Evolutionary conservation across 2,329 filamentous ascomycete genomes (phyloP), one percentile per base, ranked within the genome.

Genomic region (Fusarium falciforme): DNA sequence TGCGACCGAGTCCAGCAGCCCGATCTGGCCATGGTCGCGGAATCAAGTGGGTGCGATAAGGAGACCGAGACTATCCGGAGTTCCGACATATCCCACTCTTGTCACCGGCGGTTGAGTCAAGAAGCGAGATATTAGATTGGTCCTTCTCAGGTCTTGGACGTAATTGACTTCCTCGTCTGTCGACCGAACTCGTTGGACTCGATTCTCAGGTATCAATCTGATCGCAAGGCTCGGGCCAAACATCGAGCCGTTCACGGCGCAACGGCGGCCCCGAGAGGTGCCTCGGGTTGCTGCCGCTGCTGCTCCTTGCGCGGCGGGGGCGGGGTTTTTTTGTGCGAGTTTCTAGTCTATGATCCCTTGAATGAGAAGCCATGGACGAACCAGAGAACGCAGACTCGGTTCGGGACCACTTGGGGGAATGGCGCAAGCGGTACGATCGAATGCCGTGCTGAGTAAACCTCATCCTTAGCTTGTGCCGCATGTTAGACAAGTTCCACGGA

Each of bases 1-100:
- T 72, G 73, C 72, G 71, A 78, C 68, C 64, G 66, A 66, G 54
- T 72, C 68, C 72, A 77, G 66, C 61, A 72, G 57, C 68, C 77
- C 76, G 74, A 78, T 78, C 69, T 66, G 75, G 77, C 70, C 73
- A 76, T 76, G 78, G 77, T 67, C 70, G 61, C 75, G 68, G 69
- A 52, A 59, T 71, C 52, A 72, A 76, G 77, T 78, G 77, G 77
- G 61, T 68, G 76, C 74, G 74, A 78, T 74, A 78, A 70, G 74
- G 75, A 70, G 66, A 62, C 72, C 59, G 58, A 61, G 31, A 58
- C 57, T 58, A 64, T 65, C 68, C 72, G 72, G 68, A 68, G 49
- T 64, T 66, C 72, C 73, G 70, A 71, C 59, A 66, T 70, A 57
- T 74, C 55, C 70, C 60, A 65, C 66, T 52, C 35, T 58, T 60